Base-by-base conservation (phyloP, 192 early-diverging fungal genomes). In the Coemansia aciculifera region DNA sequence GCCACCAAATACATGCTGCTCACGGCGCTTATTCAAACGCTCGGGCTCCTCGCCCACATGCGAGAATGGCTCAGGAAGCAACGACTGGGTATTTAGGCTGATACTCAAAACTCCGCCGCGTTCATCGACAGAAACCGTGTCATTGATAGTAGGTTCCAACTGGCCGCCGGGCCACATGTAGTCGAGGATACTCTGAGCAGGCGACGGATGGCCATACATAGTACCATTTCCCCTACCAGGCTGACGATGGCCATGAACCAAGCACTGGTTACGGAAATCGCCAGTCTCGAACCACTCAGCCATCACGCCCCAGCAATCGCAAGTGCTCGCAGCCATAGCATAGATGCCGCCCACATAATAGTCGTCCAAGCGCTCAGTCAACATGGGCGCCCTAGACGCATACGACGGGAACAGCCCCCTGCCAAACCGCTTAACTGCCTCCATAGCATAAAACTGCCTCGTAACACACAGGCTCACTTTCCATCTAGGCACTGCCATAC, bases 331-430 rank as follows among this genome's bases (percentile, higher is more conserved):
- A 11, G 76, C 71, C 79, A 78, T 81, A 4, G 69, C 66, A 43
- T 60, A 71, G 34, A 85, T 43, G 4, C 92, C 94, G 21, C 94
- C 93, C 46, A 86, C 75, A 66, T 87, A 85, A 52, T 96, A 94
- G 21, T 84, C 72, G 46, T 89, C 84, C 34, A 91, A 69, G 13
- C 91, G 77, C 68, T 94, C 92, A 1, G 87, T 84, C 61, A 96
- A 74, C 70, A 93, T 93, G 1, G 93, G 93, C 9, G 89, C 85
- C 80, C 86, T 64, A 3, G 66, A 57, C 38, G 74, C 82, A 63
- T 76, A 86, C 19, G 69, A 75, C 2, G 72, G 71, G 21, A 74
- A 82, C 62, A 87, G 57, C 0, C 69, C 66, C 2, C 60, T 17
- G 0, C 82, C 82, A 63, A 84, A 84, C 17, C 82, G 66, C 68